These are phyloP conservation scores for Trichophyton rubrum DNA, from an alignment of 2,329 filamentous ascomycete species.

Conservation along the genomic window DNA sequence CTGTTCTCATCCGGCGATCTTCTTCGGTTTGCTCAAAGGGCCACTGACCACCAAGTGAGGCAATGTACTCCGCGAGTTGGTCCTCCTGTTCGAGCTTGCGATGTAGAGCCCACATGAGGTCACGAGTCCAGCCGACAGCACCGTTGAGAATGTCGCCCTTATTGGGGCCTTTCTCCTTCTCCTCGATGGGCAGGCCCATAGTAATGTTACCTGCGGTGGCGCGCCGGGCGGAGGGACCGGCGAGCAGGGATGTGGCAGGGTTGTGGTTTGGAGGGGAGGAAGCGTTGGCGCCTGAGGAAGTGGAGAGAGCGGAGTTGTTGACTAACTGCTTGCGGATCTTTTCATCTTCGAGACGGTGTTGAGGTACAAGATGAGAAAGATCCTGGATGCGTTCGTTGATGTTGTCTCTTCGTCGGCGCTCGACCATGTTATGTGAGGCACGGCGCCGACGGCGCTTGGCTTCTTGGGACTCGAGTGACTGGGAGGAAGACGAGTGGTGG, in stretches of 20 bases:
- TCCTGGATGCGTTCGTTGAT: slow-evolving; percentile 99
- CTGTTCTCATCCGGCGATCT: slow-evolving; percentile 87
- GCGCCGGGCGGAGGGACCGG: slow-evolving; percentile 69
- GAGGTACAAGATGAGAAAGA: slow-evolving; percentile 80
- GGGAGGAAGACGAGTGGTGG: slow-evolving; percentile 26
- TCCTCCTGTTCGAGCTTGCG: slow-evolving; percentile 81
- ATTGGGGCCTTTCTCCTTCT: slow-evolving; percentile 97
- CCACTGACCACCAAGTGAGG: slow-evolving; percentile 58
- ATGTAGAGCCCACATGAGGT: slow-evolving; percentile 94
- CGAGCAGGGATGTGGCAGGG: slow-evolving; percentile 69
- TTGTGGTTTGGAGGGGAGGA: slow-evolving; percentile 16
- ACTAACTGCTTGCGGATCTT: slow-evolving; percentile 91
- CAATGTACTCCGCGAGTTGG: slow-evolving; percentile 64
- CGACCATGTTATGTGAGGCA: slow-evolving; percentile 92
- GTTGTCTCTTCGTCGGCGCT: slow-evolving; percentile 87
- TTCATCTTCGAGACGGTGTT: slow-evolving; percentile 88
- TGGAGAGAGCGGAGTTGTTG: slow-evolving; percentile 76
- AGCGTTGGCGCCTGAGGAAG: slow-evolving; percentile 52
- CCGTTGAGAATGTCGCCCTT: slow-evolving; percentile 98
- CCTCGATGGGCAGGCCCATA: slow-evolving; percentile 81
- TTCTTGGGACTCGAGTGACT: slow-evolving; percentile 65
- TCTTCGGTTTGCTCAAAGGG: slow-evolving; percentile 81
- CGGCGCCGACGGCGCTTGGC: slow-evolving; percentile 82
- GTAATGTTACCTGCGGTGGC: slow-evolving; percentile 77
- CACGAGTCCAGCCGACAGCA: slow-evolving; percentile 90